Evolutionary conservation across 2,329 filamentous ascomycete genomes (phyloP).

Genomic region (Fusarium verrucosum): DNA sequence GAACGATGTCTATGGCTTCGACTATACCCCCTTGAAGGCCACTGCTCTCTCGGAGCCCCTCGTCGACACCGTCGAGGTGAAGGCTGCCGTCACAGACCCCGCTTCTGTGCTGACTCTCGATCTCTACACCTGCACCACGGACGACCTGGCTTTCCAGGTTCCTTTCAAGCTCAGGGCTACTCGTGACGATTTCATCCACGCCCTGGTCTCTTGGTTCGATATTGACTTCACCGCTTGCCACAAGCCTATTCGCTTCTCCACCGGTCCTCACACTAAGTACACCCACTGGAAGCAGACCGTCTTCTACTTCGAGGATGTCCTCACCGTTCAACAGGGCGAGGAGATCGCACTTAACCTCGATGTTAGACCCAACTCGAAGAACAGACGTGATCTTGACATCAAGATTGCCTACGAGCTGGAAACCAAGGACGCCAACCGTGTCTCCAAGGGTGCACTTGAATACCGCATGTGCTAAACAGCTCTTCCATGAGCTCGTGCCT

Average conservation of each 20-base stretch:
- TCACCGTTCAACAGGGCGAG: constrained; percentile 91
- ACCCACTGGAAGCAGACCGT: constrained; percentile 99
- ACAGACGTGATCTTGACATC: constrained; percentile 94
- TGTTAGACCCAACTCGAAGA: constrained; percentile 92
- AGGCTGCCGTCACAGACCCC: constrained; percentile 95
- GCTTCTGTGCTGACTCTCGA: constrained; percentile 86
- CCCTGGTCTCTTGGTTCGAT: constrained; percentile 98
- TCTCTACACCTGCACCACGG: constrained; percentile 86
- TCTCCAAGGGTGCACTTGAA: constrained; percentile 73
- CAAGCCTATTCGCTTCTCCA: constrained; percentile 97
- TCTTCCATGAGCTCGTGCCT: constrained; percentile 3
- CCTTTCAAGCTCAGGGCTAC: constrained; percentile 80
- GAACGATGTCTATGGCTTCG: constrained; percentile 99
- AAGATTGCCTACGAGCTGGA: constrained; percentile 83
- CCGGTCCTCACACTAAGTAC: constrained; percentile 97
- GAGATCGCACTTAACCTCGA: constrained; percentile 75
- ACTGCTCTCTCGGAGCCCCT: constrained; percentile 95
- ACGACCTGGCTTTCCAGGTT: constrained; percentile 83
- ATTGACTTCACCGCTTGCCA: constrained; percentile 99
- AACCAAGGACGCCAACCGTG: constrained; percentile 76
- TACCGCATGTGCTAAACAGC: constrained; percentile 78
- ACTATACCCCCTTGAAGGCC: constrained; percentile 93
- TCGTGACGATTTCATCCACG: constrained; percentile 94
- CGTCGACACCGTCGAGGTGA: constrained; percentile 97
- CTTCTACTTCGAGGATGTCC: constrained; percentile 93